Conservation (phyloP, 306 rosid species). For the Prunus campanulata region DNA sequence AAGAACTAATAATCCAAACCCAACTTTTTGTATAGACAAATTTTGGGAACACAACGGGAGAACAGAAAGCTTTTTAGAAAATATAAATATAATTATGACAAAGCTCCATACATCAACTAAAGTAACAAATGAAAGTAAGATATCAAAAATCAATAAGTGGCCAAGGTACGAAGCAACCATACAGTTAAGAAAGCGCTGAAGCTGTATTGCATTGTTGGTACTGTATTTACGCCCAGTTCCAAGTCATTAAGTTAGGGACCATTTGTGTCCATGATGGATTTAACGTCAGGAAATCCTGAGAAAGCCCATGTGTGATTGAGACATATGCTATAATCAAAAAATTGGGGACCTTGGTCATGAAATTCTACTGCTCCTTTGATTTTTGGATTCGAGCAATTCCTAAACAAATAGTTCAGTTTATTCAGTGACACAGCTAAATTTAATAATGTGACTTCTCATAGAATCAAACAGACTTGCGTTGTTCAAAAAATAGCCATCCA, state of each 20-base stretch:
- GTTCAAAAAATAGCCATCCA: background rate
- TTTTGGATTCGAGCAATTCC: slow-evolving; percentile 83
- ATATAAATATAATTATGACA: background rate
- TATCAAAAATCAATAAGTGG: slow-evolving; percentile 16
- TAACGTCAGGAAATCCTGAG: slow-evolving; percentile 94
- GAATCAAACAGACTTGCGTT: background rate
- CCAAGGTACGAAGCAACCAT: slow-evolving; percentile 35
- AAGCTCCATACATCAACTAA: background rate
- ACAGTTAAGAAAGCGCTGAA: slow-evolving; percentile 90
- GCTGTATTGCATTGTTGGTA: slow-evolving; percentile 96
- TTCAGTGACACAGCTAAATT: slow-evolving; percentile 17
- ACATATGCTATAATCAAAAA: slow-evolving; percentile 88
- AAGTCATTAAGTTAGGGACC: slow-evolving; percentile 90
- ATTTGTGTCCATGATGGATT: slow-evolving; percentile 87
- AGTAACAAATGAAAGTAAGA: background rate
- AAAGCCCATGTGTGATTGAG: slow-evolving; percentile 99
- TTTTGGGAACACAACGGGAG: background rate
- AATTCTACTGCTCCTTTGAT: slow-evolving; percentile 89
- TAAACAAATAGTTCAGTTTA: slow-evolving; percentile 33
- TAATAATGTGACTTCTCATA: slow-evolving; percentile 5
- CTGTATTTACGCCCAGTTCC: slow-evolving; percentile 66
- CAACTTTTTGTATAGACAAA: background rate
- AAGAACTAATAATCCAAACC: background rate
- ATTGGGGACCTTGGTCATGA: slow-evolving; percentile 80
- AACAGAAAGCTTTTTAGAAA: background rate